Evolutionary conservation across 495 filamentous ascomycete species (phyloP), one percentile per base, ranked within the genome.

Genomic region (Amniculicola lignicola): DNA sequence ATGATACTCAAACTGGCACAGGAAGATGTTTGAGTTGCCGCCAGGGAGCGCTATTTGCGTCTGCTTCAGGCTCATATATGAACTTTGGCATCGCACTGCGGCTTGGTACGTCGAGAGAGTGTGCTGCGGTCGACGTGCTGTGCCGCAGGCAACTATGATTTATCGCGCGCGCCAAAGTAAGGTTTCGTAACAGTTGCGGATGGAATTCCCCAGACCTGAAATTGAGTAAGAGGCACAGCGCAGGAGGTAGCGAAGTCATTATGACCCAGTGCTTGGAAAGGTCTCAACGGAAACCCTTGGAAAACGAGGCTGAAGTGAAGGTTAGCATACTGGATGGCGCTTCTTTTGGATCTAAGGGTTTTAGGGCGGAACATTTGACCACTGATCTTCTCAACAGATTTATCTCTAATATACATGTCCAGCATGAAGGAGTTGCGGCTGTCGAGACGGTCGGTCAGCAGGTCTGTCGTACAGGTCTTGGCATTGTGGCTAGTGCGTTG

Each of bases 391-490:
- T 21, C 19, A 28, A 49, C 19, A 49, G 45, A 36, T 49, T 49
- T 49, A 33, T 49, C 45, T 49, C 45, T 49, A 49, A 49, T 33
- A 10, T 36, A 36, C 19, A 33, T 49, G 45, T 49, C 45, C 27
- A 49, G 28, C 27, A 23, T 49, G 28, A 49, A 49, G 45, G 45
- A 49, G 45, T 49, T 49, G 28, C 27, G 24, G 45, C 27, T 47
- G 43, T 47, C 22, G 43, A 47, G 43, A 47, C 23, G 4, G 11
- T 47, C 33, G 43, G 43, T 31, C 24, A 29, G 43, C 43, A 47
- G 22, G 43, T 47, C 22, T 28, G 22, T 46, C 43, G 43, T 46
- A 31, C 43, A 7, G 23, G 43, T 46, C 43, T 46, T 46, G 25
- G 45, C 45, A 49, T 49, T 35, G 19, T 49, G 28, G 45, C 27